Evolutionary conservation across 139 green algal genomes (phyloP).

Genomic region (Chlorella vulgaris): DNA sequence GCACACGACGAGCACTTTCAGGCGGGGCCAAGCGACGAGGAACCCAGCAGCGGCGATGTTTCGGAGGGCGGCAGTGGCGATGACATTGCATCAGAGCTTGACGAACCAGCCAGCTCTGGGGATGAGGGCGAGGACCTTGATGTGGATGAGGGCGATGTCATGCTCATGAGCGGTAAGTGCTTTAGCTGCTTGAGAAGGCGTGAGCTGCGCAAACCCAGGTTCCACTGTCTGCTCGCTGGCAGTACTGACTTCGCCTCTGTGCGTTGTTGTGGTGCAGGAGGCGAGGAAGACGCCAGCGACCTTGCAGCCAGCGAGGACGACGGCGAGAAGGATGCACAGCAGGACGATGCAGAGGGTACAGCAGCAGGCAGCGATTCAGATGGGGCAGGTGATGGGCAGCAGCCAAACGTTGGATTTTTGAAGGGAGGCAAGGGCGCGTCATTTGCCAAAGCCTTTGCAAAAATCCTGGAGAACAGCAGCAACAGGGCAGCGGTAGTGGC

Average conservation of each 20-base stretch:
- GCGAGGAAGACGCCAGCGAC: not conserved
- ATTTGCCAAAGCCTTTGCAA: slow-evolving; percentile 78
- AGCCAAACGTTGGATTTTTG: slow-evolving; percentile 40
- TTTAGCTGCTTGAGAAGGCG: too few species aligned
- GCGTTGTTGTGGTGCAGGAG: not conserved
- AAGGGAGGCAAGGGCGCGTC: slow-evolving; percentile 65
- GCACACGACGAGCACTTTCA: slow-evolving; percentile 7
- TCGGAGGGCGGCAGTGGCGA: slow-evolving; percentile 19
- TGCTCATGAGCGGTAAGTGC: too few species aligned
- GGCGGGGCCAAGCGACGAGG: slow-evolving; percentile 24
- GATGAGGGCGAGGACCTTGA: slow-evolving; percentile 25
- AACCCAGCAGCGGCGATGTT: slow-evolving; percentile 2
- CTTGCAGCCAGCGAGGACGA: slow-evolving; percentile 10
- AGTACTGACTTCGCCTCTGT: too few species aligned
- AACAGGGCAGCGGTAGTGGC: not conserved
- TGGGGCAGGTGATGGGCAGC: too few species aligned
- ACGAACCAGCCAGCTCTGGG: not conserved
- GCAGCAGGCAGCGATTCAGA: too few species aligned
- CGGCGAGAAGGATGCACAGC: slow-evolving; percentile 13
- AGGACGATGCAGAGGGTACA: too few species aligned
- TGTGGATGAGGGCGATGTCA: slow-evolving; percentile 5
- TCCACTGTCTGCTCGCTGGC: too few species aligned
- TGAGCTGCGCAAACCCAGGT: not conserved
- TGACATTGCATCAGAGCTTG: not conserved
- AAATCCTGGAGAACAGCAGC: slow-evolving; percentile 54